Evolutionary conservation across 1,139 yeast species (phyloP).

Genomic region (Eremothecium coryli): DNA sequence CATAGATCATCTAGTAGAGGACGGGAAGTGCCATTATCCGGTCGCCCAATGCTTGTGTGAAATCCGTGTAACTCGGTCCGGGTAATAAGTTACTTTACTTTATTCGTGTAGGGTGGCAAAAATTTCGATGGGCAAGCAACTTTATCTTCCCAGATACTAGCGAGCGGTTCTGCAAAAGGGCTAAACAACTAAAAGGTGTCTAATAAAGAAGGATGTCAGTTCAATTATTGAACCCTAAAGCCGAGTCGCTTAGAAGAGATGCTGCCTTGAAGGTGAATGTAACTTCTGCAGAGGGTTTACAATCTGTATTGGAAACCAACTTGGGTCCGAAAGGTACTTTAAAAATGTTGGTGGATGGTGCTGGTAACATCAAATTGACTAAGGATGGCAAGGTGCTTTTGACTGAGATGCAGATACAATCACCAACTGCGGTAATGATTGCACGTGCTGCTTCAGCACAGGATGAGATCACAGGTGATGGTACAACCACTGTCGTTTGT

Average conservation of each 20-base stretch:
- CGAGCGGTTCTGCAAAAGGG: no score
- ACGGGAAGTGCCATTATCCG: no score
- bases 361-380: constrained; percentile 90
- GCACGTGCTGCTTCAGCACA: constrained; percentile 98
- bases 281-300: constrained; percentile 94
- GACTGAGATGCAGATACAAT: constrained; percentile 96
- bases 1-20: no score
- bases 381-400: constrained; percentile 94
- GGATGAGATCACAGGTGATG: constrained; percentile 98
- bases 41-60: no score
- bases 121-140: no score
- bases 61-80: neutral
- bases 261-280: constrained; percentile 95
- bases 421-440: constrained; percentile 99
- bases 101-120: no score
- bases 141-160: no score
- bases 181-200: no score
- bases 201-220: no score
- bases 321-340: constrained; percentile 96
- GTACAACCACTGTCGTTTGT: constrained; percentile 94
- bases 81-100: no score
- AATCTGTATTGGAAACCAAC: constrained; percentile 81
- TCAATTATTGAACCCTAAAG: constrained; percentile 91
- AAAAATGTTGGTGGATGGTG: constrained; percentile 93
- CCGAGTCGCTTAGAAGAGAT: constrained; percentile 86